phyloP scores from a whole-genome alignment of 345 rosid genomes.

The Ailanthus altissimus region DNA sequence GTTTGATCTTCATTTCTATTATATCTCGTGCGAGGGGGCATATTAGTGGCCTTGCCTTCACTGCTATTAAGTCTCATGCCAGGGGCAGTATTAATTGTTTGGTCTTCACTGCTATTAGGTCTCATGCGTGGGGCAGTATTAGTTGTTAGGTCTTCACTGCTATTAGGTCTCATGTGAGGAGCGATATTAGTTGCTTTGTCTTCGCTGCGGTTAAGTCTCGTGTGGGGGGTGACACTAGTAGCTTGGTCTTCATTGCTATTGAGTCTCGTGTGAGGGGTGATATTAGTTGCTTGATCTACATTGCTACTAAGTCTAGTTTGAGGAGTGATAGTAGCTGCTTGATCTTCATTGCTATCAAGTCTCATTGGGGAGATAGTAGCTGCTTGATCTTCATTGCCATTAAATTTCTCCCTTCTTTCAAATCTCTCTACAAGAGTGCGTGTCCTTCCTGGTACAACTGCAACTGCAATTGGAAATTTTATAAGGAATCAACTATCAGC shows the following conservation, averaged over 20 bases:
- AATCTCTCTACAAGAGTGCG: slow-evolving; percentile 91
- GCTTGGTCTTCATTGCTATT: not conserved
- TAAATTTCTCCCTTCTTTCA: slow-evolving; percentile 63
- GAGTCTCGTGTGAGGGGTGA: not conserved
- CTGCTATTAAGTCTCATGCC: not conserved
- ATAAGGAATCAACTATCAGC: slow-evolving; percentile 25
- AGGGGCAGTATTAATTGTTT: slow-evolving; percentile 14
- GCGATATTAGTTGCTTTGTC: not conserved
- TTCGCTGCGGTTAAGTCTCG: not conserved
- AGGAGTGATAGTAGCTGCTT: not conserved
- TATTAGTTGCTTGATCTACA: slow-evolving; percentile 4
- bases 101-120: not conserved
- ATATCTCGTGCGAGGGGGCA: not conserved
- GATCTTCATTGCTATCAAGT: slow-evolving; percentile 2
- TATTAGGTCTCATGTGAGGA: not conserved
- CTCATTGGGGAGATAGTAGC: slow-evolving; percentile 23
- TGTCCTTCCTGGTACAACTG: slow-evolving; percentile 84
- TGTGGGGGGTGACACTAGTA: not conserved
- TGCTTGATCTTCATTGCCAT: slow-evolving; percentile 44
- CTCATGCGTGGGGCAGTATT: not conserved
- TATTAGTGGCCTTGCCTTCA: not conserved
- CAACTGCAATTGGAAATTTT: slow-evolving; percentile 62
- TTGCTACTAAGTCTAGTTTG: not conserved
- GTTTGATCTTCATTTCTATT: slow-evolving; percentile 9
- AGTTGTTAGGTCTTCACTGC: not conserved